phyloP scores from a whole-genome alignment of 2,329 filamentous ascomycete species.

The Coniochaeta sp. region DNA sequence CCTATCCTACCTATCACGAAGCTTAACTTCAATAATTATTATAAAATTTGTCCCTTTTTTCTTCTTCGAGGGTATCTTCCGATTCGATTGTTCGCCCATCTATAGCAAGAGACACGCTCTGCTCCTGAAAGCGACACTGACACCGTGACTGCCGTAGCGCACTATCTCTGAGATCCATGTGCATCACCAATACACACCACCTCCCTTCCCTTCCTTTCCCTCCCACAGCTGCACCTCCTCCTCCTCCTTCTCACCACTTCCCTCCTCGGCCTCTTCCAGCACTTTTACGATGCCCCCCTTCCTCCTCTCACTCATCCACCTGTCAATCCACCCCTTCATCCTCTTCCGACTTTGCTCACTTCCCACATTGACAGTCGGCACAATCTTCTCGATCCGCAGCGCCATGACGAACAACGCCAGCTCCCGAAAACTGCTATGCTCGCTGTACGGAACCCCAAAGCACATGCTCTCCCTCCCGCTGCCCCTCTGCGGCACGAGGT shows the following conservation, averaged over 20 bases:
- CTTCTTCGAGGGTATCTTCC: too few relatives aligned
- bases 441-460: slow-evolving; percentile 91
- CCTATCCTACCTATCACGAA: too few relatives aligned
- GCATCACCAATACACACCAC: slow-evolving; percentile 30
- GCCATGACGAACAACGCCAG: slow-evolving; percentile 88
- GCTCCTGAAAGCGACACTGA: too few relatives aligned
- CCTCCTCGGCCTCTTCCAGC: slow-evolving; percentile 29
- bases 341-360: slow-evolving; percentile 47
- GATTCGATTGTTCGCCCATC: too few relatives aligned
- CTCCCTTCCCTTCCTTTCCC: slow-evolving; percentile 30
- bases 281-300: slow-evolving; percentile 44
- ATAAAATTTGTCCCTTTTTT: too few relatives aligned
- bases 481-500: slow-evolving; percentile 75
- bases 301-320: slow-evolving; percentile 52
- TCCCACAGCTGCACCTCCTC: slow-evolving; percentile 23
- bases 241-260: slow-evolving; percentile 15
- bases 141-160: too few relatives aligned
- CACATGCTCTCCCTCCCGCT: slow-evolving; percentile 77
- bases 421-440: slow-evolving; percentile 93
- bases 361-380: slow-evolving; percentile 85
- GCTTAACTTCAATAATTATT: too few relatives aligned
- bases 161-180: too few relatives aligned
- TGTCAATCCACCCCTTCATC: slow-evolving; percentile 59
- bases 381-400: slow-evolving; percentile 77
- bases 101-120: too few relatives aligned